phyloP scores from a whole-genome alignment of 495 filamentous ascomycete species.

The Elasticomyces elasticus region DNA sequence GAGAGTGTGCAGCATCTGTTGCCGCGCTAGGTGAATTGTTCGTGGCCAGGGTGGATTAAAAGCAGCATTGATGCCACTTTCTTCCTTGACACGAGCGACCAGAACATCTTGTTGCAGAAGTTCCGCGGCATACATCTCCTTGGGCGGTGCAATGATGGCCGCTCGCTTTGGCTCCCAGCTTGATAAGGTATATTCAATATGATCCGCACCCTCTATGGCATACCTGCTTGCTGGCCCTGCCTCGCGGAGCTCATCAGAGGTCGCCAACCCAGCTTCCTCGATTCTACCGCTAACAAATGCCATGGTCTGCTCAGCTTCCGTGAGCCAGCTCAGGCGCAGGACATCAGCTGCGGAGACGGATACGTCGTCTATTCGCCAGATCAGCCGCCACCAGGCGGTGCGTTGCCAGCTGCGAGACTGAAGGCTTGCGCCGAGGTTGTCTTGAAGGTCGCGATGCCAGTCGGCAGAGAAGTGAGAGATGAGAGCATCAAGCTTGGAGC shows the following conservation, averaged over 20 bases:
- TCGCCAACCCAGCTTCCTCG: constrained; percentile 52
- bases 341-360: constrained; percentile 68
- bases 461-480: constrained; percentile 65
- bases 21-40: constrained; percentile 48
- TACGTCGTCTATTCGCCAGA: constrained; percentile 91
- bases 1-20: constrained; percentile 47
- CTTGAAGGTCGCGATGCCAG: constrained; percentile 73
- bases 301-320: constrained; percentile 58
- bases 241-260: constrained; percentile 13
- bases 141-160: not conserved
- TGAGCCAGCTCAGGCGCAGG: constrained; percentile 61
- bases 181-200: not conserved
- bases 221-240: constrained; percentile 7
- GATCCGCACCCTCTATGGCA: not conserved
- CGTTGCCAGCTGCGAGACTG: constrained; percentile 56
- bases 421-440: constrained; percentile 66
- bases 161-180: not conserved
- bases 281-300: constrained; percentile 77
- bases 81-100: not conserved
- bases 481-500: constrained; percentile 42
- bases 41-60: constrained; percentile 32
- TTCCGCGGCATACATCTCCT: not conserved
- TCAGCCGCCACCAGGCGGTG: constrained; percentile 86
- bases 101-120: not conserved
- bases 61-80: constrained; percentile 5